phyloP scores from a whole-genome alignment of 805 yeast species.

The Nakazawaea peltata region DNA sequence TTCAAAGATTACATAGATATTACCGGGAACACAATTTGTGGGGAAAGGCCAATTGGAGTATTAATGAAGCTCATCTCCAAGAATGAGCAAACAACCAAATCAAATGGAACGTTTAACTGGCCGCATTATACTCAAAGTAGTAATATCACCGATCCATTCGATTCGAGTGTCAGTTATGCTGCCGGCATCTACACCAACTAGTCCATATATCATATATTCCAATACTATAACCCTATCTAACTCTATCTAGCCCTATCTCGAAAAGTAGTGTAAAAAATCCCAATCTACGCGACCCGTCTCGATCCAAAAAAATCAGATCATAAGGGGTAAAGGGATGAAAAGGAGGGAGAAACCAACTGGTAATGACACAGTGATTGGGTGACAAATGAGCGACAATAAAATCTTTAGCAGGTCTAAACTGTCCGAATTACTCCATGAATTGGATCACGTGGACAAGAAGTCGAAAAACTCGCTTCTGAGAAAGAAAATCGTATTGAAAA shows the following conservation, averaged over 20 bases:
- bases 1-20: conserved; percentile 62
- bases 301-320: too few relatives aligned
- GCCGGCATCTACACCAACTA: conserved; percentile 65
- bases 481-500: conserved; percentile 51
- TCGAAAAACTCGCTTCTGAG: conserved; percentile 21
- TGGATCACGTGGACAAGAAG: conserved; percentile 28
- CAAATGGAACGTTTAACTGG: conserved; percentile 47
- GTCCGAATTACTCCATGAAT: conserved; percentile 22
- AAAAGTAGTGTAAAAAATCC: too few relatives aligned
- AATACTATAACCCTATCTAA: too few relatives aligned
- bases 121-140: conserved; percentile 76
- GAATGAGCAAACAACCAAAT: conserved; percentile 13
- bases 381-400: conserved; percentile 15
- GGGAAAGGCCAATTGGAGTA: conserved; percentile 73
- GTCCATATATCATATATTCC: too few relatives aligned
- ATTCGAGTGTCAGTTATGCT: conserved; percentile 89
- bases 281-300: too few relatives aligned
- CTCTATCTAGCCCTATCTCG: too few relatives aligned
- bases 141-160: conserved; percentile 34
- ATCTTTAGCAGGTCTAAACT: conserved; percentile 17
- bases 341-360: too few relatives aligned
- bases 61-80: conserved; percentile 47
- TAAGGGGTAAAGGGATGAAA: too few relatives aligned
- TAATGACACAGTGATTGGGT: too few relatives aligned
- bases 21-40: conserved; percentile 91